Percentiles rank a stretch among this genome's conserved stretches.
Evolutionary conservation across 2,329 filamentous ascomycete genomes (phyloP).

Genomic region (Dothideomycetes sp.): DNA sequence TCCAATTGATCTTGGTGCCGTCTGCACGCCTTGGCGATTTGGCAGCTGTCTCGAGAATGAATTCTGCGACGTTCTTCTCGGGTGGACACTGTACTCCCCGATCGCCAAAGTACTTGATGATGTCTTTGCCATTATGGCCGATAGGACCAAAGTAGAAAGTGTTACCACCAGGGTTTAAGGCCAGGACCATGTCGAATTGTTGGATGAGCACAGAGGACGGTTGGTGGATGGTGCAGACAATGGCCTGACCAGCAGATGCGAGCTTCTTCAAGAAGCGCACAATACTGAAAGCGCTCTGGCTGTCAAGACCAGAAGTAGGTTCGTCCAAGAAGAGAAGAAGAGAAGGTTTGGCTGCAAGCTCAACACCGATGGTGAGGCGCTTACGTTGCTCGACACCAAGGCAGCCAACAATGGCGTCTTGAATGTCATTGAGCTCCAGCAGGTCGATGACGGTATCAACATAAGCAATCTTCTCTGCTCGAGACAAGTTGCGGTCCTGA

Average conservation of each 20-base stretch:
- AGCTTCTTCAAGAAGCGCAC: conserved; percentile 59
- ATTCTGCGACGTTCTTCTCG: conserved; percentile 55
- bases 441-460: conserved; percentile 56
- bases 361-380: conserved; percentile 61
- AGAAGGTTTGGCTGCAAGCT: conserved; percentile 58
- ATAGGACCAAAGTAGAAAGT: conserved; percentile 65
- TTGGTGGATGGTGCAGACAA: conserved; percentile 66
- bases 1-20: conserved; percentile 56
- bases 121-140: conserved; percentile 52
- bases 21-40: conserved; percentile 42
- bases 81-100: conserved; percentile 57
- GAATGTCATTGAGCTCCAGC: conserved; percentile 52
- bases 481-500: conserved; percentile 44
- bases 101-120: conserved; percentile 57
- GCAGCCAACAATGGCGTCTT: conserved; percentile 55
- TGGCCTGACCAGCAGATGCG: conserved; percentile 54
- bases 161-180: conserved; percentile 57
- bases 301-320: conserved; percentile 60
- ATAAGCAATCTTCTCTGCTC: conserved; percentile 53
- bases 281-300: conserved; percentile 57
- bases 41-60: conserved; percentile 54
- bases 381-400: conserved; percentile 62
- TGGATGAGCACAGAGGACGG: conserved; percentile 58
- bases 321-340: conserved; percentile 62
- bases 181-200: conserved; percentile 64